Evolutionary conservation across 2,329 filamentous ascomycete species (phyloP).

Genomic region (Hymenoscyphus fraxineus): DNA sequence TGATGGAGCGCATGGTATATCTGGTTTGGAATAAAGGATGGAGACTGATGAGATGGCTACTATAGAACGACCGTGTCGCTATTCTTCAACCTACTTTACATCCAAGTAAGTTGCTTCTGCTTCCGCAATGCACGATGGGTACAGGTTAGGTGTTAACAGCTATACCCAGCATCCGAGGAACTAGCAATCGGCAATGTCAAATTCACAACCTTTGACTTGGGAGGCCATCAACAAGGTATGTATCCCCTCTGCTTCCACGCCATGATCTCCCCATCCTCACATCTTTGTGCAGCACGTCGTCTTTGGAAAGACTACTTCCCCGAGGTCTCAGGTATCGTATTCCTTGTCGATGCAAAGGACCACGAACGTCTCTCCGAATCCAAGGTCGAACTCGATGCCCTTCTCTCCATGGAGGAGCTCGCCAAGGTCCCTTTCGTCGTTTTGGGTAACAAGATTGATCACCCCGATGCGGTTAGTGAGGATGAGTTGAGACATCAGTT

Average conservation of each 20-base stretch:
- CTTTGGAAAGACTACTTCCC: conserved; percentile 98
- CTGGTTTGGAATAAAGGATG: background rate
- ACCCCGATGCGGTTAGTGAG: conserved; percentile 91
- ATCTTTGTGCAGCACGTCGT: conserved; percentile 62
- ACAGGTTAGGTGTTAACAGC: conserved; percentile 26
- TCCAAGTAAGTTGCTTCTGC: conserved; percentile 60
- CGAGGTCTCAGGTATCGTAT: conserved; percentile 93
- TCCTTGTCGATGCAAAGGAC: conserved; percentile 96
- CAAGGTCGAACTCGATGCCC: conserved; percentile 93
- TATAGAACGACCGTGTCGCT: conserved; percentile 84
- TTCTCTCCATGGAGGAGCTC: conserved; percentile 95
- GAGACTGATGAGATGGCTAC: conserved; percentile 17
- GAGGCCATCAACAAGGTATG: conserved; percentile 86
- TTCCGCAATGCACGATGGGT: background rate
- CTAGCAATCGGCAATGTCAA: conserved; percentile 88
- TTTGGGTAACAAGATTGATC: conserved; percentile 99
- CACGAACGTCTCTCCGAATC: conserved; percentile 90
- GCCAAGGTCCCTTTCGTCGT: conserved; percentile 93
- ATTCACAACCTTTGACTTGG: conserved; percentile 92
- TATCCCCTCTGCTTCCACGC: conserved; percentile 9
- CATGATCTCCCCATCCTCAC: background rate
- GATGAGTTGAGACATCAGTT: conserved; percentile 90
- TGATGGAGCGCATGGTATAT: background rate
- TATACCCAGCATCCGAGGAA: conserved; percentile 71
- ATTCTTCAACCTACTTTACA: conserved; percentile 88